Base-by-base conservation (phyloP, 768 basidiomycete species). In the Chalciporus piperatus region DNA sequence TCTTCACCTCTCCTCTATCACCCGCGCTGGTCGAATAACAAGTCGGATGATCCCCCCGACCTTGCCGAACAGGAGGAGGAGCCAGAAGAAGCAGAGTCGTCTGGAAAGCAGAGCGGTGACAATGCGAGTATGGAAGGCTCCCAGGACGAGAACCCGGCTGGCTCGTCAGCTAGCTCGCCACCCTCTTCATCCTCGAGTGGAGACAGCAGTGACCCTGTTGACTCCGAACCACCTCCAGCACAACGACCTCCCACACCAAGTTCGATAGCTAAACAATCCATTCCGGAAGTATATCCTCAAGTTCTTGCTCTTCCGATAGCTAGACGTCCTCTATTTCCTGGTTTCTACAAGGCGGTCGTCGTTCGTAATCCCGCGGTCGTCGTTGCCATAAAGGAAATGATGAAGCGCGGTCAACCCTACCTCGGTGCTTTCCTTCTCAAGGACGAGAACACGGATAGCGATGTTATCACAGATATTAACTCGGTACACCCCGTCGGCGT, bases 271-370 rank as follows among this genome's bases (percentile, higher is more conserved):
- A 92, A 90, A 59, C 90, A 89, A 51, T 85, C 88, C 14, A 85
- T 97, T 4, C 94, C 95, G 1, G 92, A 93, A 68, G 64, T 82
- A 52, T 98, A 98, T 69, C 95, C 96, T 1, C 92, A 96, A 66
- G 87, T 98, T 39, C 81, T 98, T 23, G 96, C 95, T 2, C 81
- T 98, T 0, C 96, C 96, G 4, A 98, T 98, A 53, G 93, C 93
- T 28, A 85, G 94, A 39, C 81, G 96, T 16, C 96, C 96, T 1
- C 84, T 98, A 41, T 98, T 98, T 74, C 96, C 96, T 4, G 93
- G 94, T 27, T 97, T 98, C 71, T 98, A 98, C 79, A 97, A 98
- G 68, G 96, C 95, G 3, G 95, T 98, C 45, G 93, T 98, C 51
- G 80, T 99, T 46, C 82, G 86, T 19, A 90, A 98, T 58, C 92